These are phyloP conservation scores for Phialocephala sp. DNA, from an alignment of 2,329 filamentous ascomycete species.

Conservation along the genomic window DNA sequence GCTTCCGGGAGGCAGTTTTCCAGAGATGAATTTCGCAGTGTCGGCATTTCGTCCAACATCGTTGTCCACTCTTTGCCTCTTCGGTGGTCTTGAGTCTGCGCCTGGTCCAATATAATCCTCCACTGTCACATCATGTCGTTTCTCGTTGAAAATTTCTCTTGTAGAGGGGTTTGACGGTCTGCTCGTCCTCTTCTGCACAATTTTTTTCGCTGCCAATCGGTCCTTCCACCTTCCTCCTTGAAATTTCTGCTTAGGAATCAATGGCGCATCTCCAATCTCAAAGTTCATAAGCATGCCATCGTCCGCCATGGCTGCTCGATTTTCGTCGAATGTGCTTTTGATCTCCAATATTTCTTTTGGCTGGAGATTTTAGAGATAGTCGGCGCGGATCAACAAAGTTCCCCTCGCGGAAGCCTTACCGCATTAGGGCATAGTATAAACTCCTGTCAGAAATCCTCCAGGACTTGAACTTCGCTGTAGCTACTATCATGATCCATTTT, in stretches of 20 bases:
- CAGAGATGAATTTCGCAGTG: constrained; percentile 39
- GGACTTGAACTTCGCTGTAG: constrained; percentile 42
- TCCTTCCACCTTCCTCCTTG: constrained; percentile 96
- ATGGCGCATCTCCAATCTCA: constrained; percentile 70
- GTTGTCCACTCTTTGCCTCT: constrained; percentile 52
- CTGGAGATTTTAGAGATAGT: constrained; percentile 30
- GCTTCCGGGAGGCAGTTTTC: constrained; percentile 47
- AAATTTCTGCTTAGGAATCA: constrained; percentile 68
- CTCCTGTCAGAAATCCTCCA: constrained; percentile 15
- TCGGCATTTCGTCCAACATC: constrained; percentile 28
- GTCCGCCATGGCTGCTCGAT: constrained; percentile 72
- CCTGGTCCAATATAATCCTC: constrained; percentile 43
- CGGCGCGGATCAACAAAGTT: constrained; percentile 24
- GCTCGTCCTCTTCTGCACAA: constrained; percentile 50
- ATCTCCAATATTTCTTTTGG: constrained; percentile 18
- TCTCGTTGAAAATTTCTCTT: constrained; percentile 40
- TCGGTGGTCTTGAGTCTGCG: constrained; percentile 42
- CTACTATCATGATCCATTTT: constrained; percentile 36
- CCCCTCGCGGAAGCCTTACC: constrained; percentile 35
- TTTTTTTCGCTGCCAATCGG: constrained; percentile 79
- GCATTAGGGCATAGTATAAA: constrained; percentile 19
- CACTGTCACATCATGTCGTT: constrained; percentile 30
- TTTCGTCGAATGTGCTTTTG: constrained; percentile 9
- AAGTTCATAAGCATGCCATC: constrained; percentile 97
- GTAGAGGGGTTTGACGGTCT: constrained; percentile 27